Evolutionary conservation across 306 rosid genomes (phyloP).

Genomic region (Pyrus betulifolia): DNA sequence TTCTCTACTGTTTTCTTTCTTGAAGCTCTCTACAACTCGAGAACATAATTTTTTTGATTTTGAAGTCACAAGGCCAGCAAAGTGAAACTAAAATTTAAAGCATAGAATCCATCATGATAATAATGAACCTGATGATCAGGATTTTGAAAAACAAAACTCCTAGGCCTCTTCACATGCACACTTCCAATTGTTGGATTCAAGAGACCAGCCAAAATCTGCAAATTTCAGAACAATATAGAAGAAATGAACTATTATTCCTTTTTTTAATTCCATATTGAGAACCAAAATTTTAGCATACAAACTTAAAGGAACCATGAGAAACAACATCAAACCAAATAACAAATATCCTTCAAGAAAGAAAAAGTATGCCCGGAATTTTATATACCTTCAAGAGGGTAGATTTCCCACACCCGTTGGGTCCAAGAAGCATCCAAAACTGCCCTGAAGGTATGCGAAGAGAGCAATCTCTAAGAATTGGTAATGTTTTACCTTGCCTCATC

Average conservation of each 20-base stretch:
- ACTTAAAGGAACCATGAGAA: neutral
- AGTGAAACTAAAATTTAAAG: neutral
- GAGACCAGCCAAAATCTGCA: slow-evolving; percentile 80
- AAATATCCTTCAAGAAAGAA: neutral
- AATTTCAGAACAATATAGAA: neutral
- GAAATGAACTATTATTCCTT: neutral
- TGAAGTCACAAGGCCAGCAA: neutral
- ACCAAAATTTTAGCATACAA: neutral
- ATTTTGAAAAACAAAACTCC: slow-evolving; percentile 76
- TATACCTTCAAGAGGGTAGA: slow-evolving; percentile 81
- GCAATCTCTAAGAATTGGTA: slow-evolving; percentile 62
- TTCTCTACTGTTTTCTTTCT: neutral
- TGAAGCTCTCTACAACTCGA: neutral
- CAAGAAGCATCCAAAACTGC: slow-evolving; percentile 91
- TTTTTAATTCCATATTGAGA: neutral
- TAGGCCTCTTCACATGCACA: slow-evolving; percentile 48
- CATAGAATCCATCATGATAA: neutral
- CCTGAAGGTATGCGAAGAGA: slow-evolving; percentile 70
- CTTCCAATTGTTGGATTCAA: slow-evolving; percentile 59
- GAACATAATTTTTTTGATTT: neutral
- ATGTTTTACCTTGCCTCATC: slow-evolving; percentile 34
- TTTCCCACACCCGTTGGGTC: slow-evolving; percentile 87
- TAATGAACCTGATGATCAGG: slow-evolving; percentile 72
- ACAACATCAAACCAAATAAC: neutral
- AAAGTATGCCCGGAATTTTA: neutral